phyloP scores from a whole-genome alignment of 345 rosid genomes.

The Camelina sativa region DNA sequence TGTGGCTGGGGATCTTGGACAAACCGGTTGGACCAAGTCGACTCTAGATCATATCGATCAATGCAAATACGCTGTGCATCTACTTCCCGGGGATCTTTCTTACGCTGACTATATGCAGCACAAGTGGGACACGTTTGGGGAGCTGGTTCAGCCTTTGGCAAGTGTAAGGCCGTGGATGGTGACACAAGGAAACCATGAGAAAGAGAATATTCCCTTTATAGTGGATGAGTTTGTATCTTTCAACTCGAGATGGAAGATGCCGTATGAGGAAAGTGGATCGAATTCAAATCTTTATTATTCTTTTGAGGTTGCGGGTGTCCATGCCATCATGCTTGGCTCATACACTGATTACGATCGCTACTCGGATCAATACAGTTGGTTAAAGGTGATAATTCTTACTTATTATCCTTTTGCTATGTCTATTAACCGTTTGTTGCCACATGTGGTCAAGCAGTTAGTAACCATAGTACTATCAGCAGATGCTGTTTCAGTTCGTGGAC shows the following conservation, averaged over 20 bases:
- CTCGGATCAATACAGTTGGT: conserved; percentile 83
- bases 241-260: conserved; percentile 97
- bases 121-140: conserved; percentile 91
- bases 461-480: neutral
- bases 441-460: neutral
- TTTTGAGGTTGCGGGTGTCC: conserved; percentile 86
- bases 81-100: conserved; percentile 97
- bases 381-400: conserved; percentile 57
- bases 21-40: conserved; percentile 95
- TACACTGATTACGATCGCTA: conserved; percentile 66
- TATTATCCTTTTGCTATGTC: neutral
- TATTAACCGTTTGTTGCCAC: neutral
- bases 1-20: conserved; percentile 96
- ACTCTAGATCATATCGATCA: conserved; percentile 79
- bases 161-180: conserved; percentile 99
- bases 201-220: conserved; percentile 69
- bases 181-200: conserved; percentile 92
- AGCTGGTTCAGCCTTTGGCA: conserved; percentile 88
- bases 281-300: conserved; percentile 91
- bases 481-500: neutral
- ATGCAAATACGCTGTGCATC: conserved; percentile 76
- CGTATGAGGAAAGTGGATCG: conserved; percentile 86
- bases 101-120: conserved; percentile 90
- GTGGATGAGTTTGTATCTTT: conserved; percentile 74
- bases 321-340: conserved; percentile 88